These are phyloP conservation scores for Penicillium steckii DNA, from an alignment of 495 filamentous ascomycete genomes.

Conservation along the genomic window DNA sequence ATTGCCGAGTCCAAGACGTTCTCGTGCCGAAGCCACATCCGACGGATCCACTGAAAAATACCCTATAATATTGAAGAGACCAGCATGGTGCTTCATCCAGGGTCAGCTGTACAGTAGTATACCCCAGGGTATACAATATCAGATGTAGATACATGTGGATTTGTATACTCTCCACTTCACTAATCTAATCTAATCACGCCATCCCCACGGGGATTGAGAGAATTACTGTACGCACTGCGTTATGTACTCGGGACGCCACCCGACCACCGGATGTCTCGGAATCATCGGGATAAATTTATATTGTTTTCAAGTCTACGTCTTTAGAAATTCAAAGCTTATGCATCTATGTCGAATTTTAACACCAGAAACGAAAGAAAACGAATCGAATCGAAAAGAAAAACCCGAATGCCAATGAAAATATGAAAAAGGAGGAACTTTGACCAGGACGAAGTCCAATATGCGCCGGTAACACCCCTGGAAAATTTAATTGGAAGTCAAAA, in stretches of 20 bases:
- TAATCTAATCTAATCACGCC: slow-evolving; percentile 1
- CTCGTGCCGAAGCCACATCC: slow-evolving; percentile 6
- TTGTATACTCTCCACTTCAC: neutral
- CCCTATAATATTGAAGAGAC: no score
- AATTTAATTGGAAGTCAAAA: no score
- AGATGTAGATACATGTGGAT: neutral
- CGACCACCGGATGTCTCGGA: neutral
- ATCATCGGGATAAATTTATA: neutral
- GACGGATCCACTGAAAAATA: slow-evolving; percentile 7
- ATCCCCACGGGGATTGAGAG: slow-evolving; percentile 6
- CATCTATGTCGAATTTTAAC: slow-evolving; percentile 16
- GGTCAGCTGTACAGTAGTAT: neutral
- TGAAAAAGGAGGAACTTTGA: no score
- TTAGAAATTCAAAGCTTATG: slow-evolving; percentile 14
- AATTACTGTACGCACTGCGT: no score
- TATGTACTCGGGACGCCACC: neutral
- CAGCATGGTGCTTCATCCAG: neutral
- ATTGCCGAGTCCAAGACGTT: slow-evolving; percentile 18
- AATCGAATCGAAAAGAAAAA: neutral
- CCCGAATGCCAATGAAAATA: neutral
- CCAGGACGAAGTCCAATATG: no score
- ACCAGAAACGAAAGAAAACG: neutral
- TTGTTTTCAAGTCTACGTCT: slow-evolving; percentile 7
- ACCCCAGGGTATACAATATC: neutral
- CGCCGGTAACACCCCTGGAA: neutral